Evolutionary conservation across 163 green algal genomes (phyloP).

Genomic region (Prototheca wickerhamii): DNA sequence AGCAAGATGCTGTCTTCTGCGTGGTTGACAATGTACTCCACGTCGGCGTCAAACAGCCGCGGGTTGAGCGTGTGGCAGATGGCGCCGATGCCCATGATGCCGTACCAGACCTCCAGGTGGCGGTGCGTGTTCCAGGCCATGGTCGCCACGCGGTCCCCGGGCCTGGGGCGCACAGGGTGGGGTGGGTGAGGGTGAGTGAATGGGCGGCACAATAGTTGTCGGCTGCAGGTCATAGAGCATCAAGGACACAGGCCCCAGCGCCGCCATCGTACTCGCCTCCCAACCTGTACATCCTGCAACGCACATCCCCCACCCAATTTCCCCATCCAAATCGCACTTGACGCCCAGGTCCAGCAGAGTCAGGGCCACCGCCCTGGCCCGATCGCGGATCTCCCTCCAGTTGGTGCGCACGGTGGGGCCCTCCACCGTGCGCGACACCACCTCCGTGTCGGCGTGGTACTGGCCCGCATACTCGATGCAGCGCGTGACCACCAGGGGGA

Average conservation of each 20-base stretch:
- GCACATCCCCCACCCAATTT: no score
- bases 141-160: conserved; percentile 55
- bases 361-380: conserved; percentile 44
- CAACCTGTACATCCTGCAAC: no score
- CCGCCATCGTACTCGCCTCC: no score
- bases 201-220: neutral
- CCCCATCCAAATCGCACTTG: conserved; percentile 22
- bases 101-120: conserved; percentile 77
- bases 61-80: conserved; percentile 80
- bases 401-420: conserved; percentile 32
- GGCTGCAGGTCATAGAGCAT: neutral
- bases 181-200: neutral
- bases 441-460: conserved; percentile 55
- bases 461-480: conserved; percentile 51
- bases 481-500: conserved; percentile 36
- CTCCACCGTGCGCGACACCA: conserved; percentile 40
- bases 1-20: conserved; percentile 19
- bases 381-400: conserved; percentile 40
- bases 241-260: neutral
- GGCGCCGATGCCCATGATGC: conserved; percentile 53
- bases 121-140: conserved; percentile 69
- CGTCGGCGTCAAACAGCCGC: conserved; percentile 55
- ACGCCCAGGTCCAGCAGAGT: conserved; percentile 52
- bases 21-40: conserved; percentile 49
- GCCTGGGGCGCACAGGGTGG: conserved; percentile 18